Evolutionary conservation across 2,329 filamentous ascomycete species (phyloP), one percentile per base, ranked within the genome.

Genomic region (Ceratocystis ficicola): DNA sequence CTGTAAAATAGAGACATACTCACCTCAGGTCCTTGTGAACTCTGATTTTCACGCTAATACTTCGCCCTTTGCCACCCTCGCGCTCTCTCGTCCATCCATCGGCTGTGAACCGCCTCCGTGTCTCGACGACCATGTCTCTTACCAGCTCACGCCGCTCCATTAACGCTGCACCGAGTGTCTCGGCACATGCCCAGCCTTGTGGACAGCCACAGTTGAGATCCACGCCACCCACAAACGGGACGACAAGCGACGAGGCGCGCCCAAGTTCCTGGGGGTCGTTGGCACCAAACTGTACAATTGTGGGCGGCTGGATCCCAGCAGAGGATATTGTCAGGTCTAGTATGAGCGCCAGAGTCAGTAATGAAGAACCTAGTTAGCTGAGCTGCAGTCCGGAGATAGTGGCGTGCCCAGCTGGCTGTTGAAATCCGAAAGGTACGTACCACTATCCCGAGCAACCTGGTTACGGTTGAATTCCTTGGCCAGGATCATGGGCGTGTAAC

Each of bases 151-250:
- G 81, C 62, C 79, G 76, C 57, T 83, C 79, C 85, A 89, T 88
- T 44, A 89, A 76, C n/a, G 84, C 84, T 3, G 86, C 86, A 4
- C 86, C 86, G 2, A 89, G 77, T 0, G 78, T 83, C 73, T 86
- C 84, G 52, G 85, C 82, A 70, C 86, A 86, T 0, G 86, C 86
- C 86, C 86, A 89, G 5, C 82, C 82, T 74, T 89, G 86, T 6
- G 86, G 86, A 71, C 86, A 89, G 10, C 86, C 86, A 73, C 86
- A 89, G 75, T 89, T 89, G 50, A 89, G 77, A 70, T 89, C 85
- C 2, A 89, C 80, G 69, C 86, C 86, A 70, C 80, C 81, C 64
- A 83, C 81, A 72, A 77, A 83, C 1, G 86, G 85, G 0, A 80
- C 81, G 1, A 84, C 83, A 61, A 89, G 79, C 25, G 80, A 77